Conservation (phyloP, 495 filamentous ascomycete species). For the Penicillium desertorum region DNA sequence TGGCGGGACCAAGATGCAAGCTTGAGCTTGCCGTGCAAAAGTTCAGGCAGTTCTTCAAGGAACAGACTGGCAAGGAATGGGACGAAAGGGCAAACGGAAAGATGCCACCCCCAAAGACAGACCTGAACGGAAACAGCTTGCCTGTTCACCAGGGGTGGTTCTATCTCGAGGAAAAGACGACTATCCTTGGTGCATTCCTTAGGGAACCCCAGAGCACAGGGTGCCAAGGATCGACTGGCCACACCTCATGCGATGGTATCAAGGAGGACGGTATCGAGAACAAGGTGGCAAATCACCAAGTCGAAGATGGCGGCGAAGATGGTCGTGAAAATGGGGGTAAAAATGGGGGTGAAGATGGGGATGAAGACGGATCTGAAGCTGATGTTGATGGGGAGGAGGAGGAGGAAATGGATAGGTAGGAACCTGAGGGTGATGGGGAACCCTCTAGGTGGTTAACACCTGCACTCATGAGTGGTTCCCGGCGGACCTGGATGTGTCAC, state of each 20-base stretch:
- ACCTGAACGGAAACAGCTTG: constrained; percentile 26
- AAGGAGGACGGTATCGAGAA: neutral
- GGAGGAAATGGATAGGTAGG: neutral
- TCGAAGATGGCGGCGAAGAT: neutral
- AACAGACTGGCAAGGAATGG: constrained; percentile 58
- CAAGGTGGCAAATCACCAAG: neutral
- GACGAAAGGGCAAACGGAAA: constrained; percentile 39
- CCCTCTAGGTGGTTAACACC: neutral
- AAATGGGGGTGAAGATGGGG: neutral
- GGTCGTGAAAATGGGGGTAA: neutral
- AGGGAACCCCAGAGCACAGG: neutral
- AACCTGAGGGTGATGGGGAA: neutral
- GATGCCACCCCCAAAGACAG: constrained; percentile 18
- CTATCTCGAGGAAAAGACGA: constrained; percentile 20
- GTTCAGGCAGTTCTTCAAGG: constrained; percentile 58
- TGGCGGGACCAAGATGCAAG: constrained; percentile 33
- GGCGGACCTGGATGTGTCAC: neutral
- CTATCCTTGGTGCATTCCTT: constrained; percentile 27
- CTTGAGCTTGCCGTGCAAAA: constrained; percentile 38
- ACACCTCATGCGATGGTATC: neutral
- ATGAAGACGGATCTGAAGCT: neutral
- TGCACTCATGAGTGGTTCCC: neutral
- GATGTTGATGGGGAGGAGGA: neutral
- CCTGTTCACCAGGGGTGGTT: constrained; percentile 40
- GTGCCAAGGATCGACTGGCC: neutral